phyloP scores from a whole-genome alignment of 108 stramenopile genomes.

The Pseudonitzschia multistriata region DNA sequence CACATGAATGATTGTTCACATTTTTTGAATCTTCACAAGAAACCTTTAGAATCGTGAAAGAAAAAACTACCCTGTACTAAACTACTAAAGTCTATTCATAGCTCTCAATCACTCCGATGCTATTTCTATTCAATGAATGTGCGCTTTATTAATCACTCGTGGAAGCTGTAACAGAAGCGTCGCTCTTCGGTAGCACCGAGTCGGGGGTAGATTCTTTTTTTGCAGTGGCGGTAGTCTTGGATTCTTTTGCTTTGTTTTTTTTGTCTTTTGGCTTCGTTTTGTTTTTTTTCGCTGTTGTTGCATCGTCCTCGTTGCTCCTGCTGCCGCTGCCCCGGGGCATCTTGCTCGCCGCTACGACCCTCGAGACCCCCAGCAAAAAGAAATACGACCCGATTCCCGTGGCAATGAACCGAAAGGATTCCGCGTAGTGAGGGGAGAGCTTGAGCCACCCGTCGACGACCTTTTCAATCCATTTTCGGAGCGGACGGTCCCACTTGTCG shows the following conservation, averaged over 20 bases:
- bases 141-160: no score
- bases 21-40: no score
- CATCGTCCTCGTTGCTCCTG: not conserved
- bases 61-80: no score
- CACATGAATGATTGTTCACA: no score
- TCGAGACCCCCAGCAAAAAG: slow-evolving; percentile 13
- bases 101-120: no score
- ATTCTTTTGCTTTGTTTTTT: not conserved
- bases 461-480: slow-evolving; percentile 3
- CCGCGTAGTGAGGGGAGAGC: not conserved
- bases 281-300: not conserved
- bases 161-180: not conserved
- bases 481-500: slow-evolving; percentile 7
- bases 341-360: slow-evolving; percentile 5
- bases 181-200: no score
- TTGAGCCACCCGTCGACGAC: not conserved
- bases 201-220: no score
- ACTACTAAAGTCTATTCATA: no score
- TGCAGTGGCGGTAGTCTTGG: not conserved
- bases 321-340: no score
- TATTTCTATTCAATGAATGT: no score
- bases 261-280: not conserved
- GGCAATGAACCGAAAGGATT: slow-evolving; percentile 8
- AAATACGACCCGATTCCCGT: slow-evolving; percentile 10
- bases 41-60: no score